Evolutionary conservation across 345 rosid genomes (phyloP).

Genomic region (Eutrema heterophyllum): DNA sequence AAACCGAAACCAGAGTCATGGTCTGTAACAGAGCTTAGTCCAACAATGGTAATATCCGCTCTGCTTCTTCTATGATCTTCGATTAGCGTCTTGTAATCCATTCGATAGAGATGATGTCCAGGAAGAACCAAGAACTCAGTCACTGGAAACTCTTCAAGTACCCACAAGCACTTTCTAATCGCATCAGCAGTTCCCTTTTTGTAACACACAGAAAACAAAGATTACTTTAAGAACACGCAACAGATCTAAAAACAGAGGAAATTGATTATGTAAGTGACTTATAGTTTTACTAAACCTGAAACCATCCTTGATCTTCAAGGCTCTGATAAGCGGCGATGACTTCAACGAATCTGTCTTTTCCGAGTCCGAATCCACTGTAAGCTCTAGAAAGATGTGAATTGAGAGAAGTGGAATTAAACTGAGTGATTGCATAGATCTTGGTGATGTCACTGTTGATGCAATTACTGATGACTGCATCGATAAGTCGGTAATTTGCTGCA

Average conservation of each 20-base stretch:
- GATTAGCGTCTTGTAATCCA: conserved; percentile 71
- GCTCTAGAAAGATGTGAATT: conserved; percentile 76
- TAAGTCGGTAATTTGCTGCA: conserved; percentile 67
- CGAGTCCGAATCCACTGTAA: conserved; percentile 51
- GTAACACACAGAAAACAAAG: not conserved
- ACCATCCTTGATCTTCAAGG: conserved; percentile 68
- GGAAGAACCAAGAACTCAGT: conserved; percentile 71
- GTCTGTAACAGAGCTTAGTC: conserved; percentile 37
- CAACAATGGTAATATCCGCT: conserved; percentile 59
- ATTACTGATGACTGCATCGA: conserved; percentile 80
- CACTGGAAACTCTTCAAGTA: conserved; percentile 70
- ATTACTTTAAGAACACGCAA: not conserved
- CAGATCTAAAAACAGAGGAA: not conserved
- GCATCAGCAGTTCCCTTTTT: conserved; percentile 86
- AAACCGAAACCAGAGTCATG: conserved; percentile 51
- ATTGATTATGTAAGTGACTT: not conserved
- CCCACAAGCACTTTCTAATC: conserved; percentile 78
- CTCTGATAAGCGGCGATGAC: conserved; percentile 85
- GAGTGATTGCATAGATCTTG: conserved; percentile 82
- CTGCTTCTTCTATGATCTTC: conserved; percentile 49
- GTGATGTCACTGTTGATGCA: conserved; percentile 80
- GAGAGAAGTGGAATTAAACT: conserved; percentile 82
- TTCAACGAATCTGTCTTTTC: conserved; percentile 64
- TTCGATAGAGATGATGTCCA: conserved; percentile 76
- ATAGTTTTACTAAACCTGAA: conserved; percentile 45